These are phyloP conservation scores for Rubia peregrina DNA, from an alignment of 305 asterid species.

Conservation along the genomic window DNA sequence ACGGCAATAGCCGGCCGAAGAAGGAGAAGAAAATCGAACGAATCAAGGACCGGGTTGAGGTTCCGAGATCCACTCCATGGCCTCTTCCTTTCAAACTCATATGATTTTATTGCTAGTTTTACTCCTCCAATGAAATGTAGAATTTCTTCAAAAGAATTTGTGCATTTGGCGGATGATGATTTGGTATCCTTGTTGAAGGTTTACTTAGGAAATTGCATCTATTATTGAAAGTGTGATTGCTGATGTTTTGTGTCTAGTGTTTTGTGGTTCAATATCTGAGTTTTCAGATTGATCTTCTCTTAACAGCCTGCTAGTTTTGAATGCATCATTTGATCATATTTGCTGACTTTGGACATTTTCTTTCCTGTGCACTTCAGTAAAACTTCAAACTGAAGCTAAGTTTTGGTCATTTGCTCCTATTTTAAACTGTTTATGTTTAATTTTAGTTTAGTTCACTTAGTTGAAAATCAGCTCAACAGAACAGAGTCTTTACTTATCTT, in stretches of 20 bases:
- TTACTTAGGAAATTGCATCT: background rate
- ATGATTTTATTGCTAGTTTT: slow-evolving; percentile 17
- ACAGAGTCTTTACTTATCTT: background rate
- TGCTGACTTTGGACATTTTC: background rate
- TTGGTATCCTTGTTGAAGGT: background rate
- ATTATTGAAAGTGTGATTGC: background rate
- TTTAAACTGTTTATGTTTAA: too few species aligned
- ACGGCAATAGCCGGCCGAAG: slow-evolving; percentile 68
- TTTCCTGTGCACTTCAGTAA: too few species aligned
- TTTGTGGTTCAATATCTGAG: background rate
- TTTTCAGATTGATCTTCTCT: background rate
- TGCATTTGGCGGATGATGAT: background rate
- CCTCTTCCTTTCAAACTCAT: slow-evolving; percentile 91
- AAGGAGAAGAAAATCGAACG: slow-evolving; percentile 71
- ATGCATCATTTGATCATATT: background rate
- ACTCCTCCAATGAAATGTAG: background rate
- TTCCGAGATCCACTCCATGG: slow-evolving; percentile 98
- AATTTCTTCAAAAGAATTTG: background rate
- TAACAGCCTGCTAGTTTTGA: background rate
- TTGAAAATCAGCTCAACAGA: background rate
- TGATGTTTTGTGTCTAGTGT: background rate
- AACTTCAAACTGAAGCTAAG: too few species aligned
- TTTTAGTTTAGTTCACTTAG: too few species aligned
- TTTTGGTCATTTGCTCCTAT: background rate
- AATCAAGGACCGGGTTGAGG: slow-evolving; percentile 81